Conservation (phyloP, 306 rosid genomes). For the Glycyrrhiza uralensis region DNA sequence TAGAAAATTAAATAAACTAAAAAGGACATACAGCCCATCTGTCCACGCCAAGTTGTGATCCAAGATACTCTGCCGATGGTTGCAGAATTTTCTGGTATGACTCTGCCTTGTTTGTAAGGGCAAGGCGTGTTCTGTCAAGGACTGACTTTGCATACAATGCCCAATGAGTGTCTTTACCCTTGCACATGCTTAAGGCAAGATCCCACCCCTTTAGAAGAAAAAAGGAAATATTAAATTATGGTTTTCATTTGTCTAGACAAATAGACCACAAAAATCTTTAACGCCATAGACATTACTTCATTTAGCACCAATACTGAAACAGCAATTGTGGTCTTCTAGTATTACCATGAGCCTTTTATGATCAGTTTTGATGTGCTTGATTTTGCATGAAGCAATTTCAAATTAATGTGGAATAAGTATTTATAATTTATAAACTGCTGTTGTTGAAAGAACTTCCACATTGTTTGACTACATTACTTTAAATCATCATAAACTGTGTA, state of each 20-base stretch:
- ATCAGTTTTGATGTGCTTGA: slow-evolving; percentile 1
- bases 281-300: slow-evolving; percentile 12
- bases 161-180: slow-evolving; percentile 64
- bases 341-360: slow-evolving; percentile 4
- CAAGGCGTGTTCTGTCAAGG: slow-evolving; percentile 96
- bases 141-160: slow-evolving; percentile 89
- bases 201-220: slow-evolving; percentile 81
- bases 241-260: slow-evolving; percentile 7
- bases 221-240: slow-evolving; percentile 20
- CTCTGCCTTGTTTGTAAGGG: slow-evolving; percentile 86
- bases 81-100: slow-evolving; percentile 73
- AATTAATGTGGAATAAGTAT: background rate
- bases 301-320: slow-evolving; percentile 4
- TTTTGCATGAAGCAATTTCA: slow-evolving; percentile 3
- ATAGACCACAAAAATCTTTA: background rate
- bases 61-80: slow-evolving; percentile 96
- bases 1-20: background rate
- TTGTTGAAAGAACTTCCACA: background rate
- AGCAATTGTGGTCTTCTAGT: slow-evolving; percentile 1
- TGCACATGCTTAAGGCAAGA: slow-evolving; percentile 61
- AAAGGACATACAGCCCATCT: slow-evolving; percentile 76
- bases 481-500: slow-evolving; percentile 1
- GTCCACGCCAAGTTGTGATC: slow-evolving; percentile 87
- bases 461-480: background rate
- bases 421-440: background rate